Percentiles rank a stretch among this genome's conserved stretches.
These are phyloP conservation scores for Trametes cinnabarina DNA, from an alignment of 768 basidiomycete species.

Conservation along the genomic window DNA sequence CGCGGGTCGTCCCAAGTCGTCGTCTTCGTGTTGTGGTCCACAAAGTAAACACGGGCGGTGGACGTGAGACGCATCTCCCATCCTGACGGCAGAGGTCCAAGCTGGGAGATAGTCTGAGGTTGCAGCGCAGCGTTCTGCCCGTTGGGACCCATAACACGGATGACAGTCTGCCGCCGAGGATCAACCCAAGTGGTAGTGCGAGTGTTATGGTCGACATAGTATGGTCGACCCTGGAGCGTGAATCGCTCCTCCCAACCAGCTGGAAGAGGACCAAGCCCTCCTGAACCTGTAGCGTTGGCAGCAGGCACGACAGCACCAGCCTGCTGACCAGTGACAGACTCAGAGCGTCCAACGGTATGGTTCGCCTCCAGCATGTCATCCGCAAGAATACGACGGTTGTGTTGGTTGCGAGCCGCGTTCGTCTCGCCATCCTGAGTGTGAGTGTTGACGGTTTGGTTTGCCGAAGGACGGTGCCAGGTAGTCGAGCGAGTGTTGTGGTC, in stretches of 20 bases:
- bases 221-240: slow-evolving; percentile 96
- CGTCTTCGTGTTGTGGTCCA: slow-evolving; percentile 99
- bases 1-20: slow-evolving; percentile 99
- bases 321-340: slow-evolving; percentile 30
- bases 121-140: slow-evolving; percentile 87
- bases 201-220: slow-evolving; percentile 99
- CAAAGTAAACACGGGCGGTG: slow-evolving; percentile 98
- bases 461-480: slow-evolving; percentile 93
- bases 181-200: slow-evolving; percentile 99
- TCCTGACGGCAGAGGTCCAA: slow-evolving; percentile 94
- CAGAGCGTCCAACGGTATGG: slow-evolving; percentile 31
- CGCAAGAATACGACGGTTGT: slow-evolving; percentile 77
- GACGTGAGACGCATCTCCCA: slow-evolving; percentile 99
- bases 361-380: slow-evolving; percentile 82
- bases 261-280: slow-evolving; percentile 76
- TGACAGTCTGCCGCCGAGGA: slow-evolving; percentile 92
- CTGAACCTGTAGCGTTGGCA: slow-evolving; percentile 65
- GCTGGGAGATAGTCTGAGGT: slow-evolving; percentile 93
- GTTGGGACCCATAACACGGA: slow-evolving; percentile 93
- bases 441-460: slow-evolving; percentile 70
- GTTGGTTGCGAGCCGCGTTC: slow-evolving; percentile 83
- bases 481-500: slow-evolving; percentile 98
- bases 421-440: slow-evolving; percentile 73
- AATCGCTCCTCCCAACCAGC: slow-evolving; percentile 99
- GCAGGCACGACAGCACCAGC: slow-evolving; percentile 42